Base-by-base conservation (phyloP, 2,329 filamentous ascomycete species). In the Graphilbum sp. region DNA sequence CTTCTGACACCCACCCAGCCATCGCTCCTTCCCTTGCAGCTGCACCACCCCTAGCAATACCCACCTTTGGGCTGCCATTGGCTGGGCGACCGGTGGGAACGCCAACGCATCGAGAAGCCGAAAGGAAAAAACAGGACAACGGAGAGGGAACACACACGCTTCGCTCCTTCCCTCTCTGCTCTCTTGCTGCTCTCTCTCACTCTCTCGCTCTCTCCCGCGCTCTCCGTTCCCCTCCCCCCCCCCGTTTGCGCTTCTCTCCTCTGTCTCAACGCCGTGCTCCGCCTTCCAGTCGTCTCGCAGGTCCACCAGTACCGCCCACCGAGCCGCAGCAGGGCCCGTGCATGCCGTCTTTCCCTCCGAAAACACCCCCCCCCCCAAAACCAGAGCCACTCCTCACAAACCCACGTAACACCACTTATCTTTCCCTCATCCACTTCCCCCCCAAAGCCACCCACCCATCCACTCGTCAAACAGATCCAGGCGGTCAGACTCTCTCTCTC, bases 51-150 rank as follows among this genome's bases (percentile, higher is more conserved):
- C 42, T 42, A 44, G 35, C 38, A 46, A 39, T 42, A 35, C 20
- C 34, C 43, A 27, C 16, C 39, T 46, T 43, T 43, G 36, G 17
- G 8, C 36, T 38, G 21, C 38, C 37, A 49, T 49, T 49, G 47
- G 47, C 42, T 42, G 34, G 40, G 37, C 30, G 40, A 35, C 43
- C 8, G 33, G 38, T 41, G 45, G 43, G 44, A 49, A 34, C 43
- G 47, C 45, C 47, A 49, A 40, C 47, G 46, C 47, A 49, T 47
- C 47, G 34, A 42, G 32, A 36, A 32, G 42, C 41, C 30, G 39
- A 40, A 35, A 38, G 24, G 23, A 32, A 37, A 39, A 43, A 38
- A 44, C 19, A 41, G 18, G 31, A 41, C 40, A 40, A 34, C 15
- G 38, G 33, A 39, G 30, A 32, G 12, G 15, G 31, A 23, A 37